These are phyloP conservation scores for Torulaspora maleeae DNA, from an alignment of 805 yeast species.

Conservation along the genomic window DNA sequence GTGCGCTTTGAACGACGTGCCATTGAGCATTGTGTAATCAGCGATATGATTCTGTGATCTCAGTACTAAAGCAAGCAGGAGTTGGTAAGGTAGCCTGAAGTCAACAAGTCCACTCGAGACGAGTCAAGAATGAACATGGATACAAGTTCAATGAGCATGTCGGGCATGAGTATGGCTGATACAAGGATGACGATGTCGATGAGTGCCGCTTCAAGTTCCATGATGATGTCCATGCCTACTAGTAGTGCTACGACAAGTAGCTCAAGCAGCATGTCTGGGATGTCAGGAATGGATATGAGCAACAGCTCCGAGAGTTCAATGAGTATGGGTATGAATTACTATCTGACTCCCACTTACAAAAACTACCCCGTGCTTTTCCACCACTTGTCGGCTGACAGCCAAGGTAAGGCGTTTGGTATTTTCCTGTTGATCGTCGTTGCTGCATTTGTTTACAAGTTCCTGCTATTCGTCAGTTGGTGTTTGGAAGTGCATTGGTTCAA, in stretches of 20 bases:
- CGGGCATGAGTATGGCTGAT: constrained; percentile 15
- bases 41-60: neutral
- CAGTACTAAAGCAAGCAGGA: neutral
- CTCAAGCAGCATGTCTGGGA: constrained; percentile 3
- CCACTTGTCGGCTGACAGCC: constrained; percentile 46
- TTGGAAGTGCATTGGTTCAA: constrained; percentile 64
- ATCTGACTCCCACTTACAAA: constrained; percentile 46
- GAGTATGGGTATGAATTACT: constrained; percentile 52
- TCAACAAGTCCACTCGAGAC: no score
- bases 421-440: constrained; percentile 56
- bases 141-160: constrained; percentile 7
- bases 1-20: constrained; percentile 1
- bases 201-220: neutral
- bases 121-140: neutral
- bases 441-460: constrained; percentile 55
- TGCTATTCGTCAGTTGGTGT: constrained; percentile 56
- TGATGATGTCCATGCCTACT: constrained; percentile 7
- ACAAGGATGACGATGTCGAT: constrained; percentile 11
- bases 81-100: neutral
- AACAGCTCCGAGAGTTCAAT: constrained; percentile 10
- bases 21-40: neutral
- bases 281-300: constrained; percentile 17
- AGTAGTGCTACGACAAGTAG: constrained; percentile 6
- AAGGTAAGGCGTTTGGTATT: constrained; percentile 69
- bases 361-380: constrained; percentile 62